Conservation (phyloP, 139 green algal species). For the Chlorella sp. region DNA sequence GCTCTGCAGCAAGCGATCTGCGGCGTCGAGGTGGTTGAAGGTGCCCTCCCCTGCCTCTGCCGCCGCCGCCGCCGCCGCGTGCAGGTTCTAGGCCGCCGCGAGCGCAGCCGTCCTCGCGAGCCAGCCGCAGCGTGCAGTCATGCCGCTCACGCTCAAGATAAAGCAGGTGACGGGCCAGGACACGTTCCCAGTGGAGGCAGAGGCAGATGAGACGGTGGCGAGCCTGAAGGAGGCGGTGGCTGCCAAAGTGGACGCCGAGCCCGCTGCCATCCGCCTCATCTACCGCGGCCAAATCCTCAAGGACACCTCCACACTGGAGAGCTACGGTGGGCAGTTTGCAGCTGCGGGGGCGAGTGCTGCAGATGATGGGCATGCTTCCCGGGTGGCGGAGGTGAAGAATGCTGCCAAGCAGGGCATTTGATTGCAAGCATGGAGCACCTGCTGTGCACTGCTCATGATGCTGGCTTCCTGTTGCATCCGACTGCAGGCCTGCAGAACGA, state of each 20-base stretch:
- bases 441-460: too few species aligned
- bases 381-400: too few species aligned
- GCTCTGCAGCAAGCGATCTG: too few species aligned
- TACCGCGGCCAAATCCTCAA: slow-evolving; percentile 96
- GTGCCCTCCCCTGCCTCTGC: too few species aligned
- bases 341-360: too few species aligned
- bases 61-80: too few species aligned
- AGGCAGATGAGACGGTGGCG: slow-evolving; percentile 49
- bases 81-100: too few species aligned
- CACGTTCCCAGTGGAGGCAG: slow-evolving; percentile 49
- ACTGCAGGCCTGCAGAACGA: slow-evolving; percentile 72
- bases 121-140: not conserved
- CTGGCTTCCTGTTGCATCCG: too few species aligned
- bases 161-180: slow-evolving; percentile 17
- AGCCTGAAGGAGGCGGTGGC: slow-evolving; percentile 84
- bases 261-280: slow-evolving; percentile 85
- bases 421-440: too few species aligned
- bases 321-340: slow-evolving; percentile 77
- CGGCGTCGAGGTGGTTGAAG: too few species aligned
- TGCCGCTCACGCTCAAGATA: slow-evolving; percentile 6
- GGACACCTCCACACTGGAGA: slow-evolving; percentile 83
- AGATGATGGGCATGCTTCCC: too few species aligned
- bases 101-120: not conserved
- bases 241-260: slow-evolving; percentile 41
- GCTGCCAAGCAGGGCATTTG: too few species aligned